Percentiles rank a stretch among this genome's conserved stretches.
phyloP scores from a whole-genome alignment of 305 asterid species.

The Galium porrigens region DNA sequence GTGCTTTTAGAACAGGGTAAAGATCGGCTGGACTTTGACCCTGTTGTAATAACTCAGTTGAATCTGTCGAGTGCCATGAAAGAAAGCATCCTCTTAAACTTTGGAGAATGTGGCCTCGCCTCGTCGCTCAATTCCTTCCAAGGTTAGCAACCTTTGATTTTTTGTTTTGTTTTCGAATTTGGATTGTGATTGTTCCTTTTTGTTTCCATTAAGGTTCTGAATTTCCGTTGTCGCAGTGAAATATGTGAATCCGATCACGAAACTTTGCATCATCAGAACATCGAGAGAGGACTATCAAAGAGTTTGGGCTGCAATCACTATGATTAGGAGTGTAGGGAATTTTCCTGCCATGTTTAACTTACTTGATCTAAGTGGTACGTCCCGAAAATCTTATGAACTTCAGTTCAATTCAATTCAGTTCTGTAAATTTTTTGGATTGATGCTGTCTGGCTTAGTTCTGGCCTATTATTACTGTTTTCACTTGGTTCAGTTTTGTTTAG shows the following conservation, averaged over 20 bases:
- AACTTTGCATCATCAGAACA: conserved; percentile 57
- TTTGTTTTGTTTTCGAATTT: not conserved
- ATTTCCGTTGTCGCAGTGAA: conserved; percentile 38
- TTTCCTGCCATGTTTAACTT: conserved; percentile 71
- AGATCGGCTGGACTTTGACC: conserved; percentile 40
- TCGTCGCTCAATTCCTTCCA: conserved; percentile 49
- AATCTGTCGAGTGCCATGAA: conserved; percentile 50
- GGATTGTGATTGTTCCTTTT: not conserved
- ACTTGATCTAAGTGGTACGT: conserved; percentile 70
- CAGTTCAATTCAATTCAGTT: not conserved
- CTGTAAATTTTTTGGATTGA: too few relatives aligned
- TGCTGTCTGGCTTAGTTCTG: not conserved
- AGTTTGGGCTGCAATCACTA: conserved; percentile 65
- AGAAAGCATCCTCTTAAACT: conserved; percentile 54
- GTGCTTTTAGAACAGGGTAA: conserved; percentile 67
- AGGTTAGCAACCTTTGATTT: conserved; percentile 29
- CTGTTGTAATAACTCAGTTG: conserved; percentile 47
- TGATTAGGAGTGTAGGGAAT: conserved; percentile 59
- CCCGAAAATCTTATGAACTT: not conserved
- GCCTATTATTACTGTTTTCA: too few relatives aligned
- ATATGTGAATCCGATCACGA: conserved; percentile 75
- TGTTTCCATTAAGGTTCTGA: not conserved
- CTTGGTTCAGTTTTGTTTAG: not conserved
- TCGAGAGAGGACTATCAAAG: conserved; percentile 57
- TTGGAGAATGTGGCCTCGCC: conserved; percentile 87